phyloP scores from a whole-genome alignment of 1,284 basidiomycete species.

The Meripilus lineatus region DNA sequence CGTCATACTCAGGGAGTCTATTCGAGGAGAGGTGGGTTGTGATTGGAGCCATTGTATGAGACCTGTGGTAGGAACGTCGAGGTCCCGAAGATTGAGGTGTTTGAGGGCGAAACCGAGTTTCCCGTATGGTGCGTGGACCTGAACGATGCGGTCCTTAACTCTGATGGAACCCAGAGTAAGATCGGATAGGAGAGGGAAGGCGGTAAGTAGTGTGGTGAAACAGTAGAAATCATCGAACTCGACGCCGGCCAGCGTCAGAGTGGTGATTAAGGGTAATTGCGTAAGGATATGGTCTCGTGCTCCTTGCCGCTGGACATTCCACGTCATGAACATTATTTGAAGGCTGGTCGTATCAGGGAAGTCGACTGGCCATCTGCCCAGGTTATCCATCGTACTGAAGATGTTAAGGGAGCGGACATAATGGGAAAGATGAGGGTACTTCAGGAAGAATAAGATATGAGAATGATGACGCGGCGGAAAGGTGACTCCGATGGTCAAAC shows the following conservation, averaged over 20 bases:
- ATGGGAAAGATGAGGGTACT: neutral
- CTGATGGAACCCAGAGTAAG: neutral
- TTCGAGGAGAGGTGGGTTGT: neutral
- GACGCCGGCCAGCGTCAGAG: neutral
- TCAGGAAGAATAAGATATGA: neutral
- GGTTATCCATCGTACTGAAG: neutral
- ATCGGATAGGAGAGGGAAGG: constrained; percentile 1
- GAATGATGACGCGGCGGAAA: neutral
- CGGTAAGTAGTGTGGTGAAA: neutral
- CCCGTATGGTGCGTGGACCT: neutral
- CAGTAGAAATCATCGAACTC: neutral
- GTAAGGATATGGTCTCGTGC: neutral
- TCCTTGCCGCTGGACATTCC: neutral
- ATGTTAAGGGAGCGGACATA: neutral
- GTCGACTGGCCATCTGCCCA: neutral
- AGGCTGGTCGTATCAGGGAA: neutral
- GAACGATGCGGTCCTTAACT: neutral
- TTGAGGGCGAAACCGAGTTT: neutral
- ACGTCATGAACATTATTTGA: neutral
- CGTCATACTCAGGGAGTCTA: too few relatives aligned
- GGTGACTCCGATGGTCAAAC: constrained; percentile 2
- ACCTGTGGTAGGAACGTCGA: neutral
- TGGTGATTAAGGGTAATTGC: neutral
- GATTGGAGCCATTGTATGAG: neutral
- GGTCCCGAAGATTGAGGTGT: neutral